phyloP scores from a whole-genome alignment of 2,329 filamentous ascomycete genomes.

The Penicillium fuscoglaucum region DNA sequence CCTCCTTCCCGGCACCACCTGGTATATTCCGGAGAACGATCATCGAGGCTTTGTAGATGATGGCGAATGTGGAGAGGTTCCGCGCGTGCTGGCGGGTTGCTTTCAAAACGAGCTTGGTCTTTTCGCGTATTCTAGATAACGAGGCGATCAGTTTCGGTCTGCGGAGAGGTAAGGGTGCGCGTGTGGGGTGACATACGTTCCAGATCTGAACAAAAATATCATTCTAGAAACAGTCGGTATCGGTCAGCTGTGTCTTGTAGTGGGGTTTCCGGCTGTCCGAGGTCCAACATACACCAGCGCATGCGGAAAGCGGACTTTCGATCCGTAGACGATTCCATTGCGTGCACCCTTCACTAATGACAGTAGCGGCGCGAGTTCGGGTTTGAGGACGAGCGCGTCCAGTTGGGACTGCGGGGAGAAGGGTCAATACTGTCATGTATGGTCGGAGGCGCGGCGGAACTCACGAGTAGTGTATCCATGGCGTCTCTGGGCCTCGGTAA shows the following conservation, averaged over 20 bases:
- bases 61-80: constrained; percentile 88
- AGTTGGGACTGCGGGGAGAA: constrained; percentile 57
- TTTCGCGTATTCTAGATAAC: constrained; percentile 64
- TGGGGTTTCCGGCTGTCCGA: neutral
- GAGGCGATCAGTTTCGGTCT: constrained; percentile 16
- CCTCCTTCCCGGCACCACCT: constrained; percentile 55
- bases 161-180: constrained; percentile 8
- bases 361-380: constrained; percentile 79
- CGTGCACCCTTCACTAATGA: constrained; percentile 87
- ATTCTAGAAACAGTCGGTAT: constrained; percentile 58
- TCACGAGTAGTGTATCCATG: constrained; percentile 41
- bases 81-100: constrained; percentile 87
- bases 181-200: constrained; percentile 61
- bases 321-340: constrained; percentile 95
- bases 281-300: constrained; percentile 69
- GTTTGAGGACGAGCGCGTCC: constrained; percentile 77
- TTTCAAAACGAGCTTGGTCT: constrained; percentile 72
- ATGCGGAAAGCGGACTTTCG: constrained; percentile 97
- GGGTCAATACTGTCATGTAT: constrained; percentile 5
- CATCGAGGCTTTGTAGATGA: constrained; percentile 85
- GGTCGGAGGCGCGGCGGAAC: constrained; percentile 1
- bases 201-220: constrained; percentile 94
- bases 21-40: constrained; percentile 66
- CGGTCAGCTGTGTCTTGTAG: constrained; percentile 18
- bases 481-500: constrained; percentile 32